Evolutionary conservation across 208 protist species (phyloP).

Genomic region (Crithidia thermophila): DNA sequence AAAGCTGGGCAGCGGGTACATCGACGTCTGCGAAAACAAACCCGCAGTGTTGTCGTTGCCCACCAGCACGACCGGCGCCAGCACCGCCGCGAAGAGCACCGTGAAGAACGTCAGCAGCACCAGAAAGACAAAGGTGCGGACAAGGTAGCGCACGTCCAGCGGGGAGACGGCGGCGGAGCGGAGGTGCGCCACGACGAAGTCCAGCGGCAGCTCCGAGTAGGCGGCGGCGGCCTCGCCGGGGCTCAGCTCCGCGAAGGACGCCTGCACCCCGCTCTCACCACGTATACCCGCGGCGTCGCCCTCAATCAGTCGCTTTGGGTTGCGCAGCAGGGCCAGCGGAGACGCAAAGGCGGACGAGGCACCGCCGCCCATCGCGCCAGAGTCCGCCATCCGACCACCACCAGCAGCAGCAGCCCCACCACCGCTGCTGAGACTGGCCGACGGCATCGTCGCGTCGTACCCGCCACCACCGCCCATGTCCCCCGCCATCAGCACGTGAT

Average conservation of each 20-base stretch:
- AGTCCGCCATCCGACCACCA: background rate
- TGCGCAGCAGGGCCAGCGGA: constrained; percentile 2
- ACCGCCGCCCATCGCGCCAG: background rate
- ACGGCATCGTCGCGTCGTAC: too few species aligned
- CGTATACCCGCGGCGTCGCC: background rate
- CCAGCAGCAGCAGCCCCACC: too few species aligned
- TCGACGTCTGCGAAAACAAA: constrained; percentile 26
- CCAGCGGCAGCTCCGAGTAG: constrained; percentile 49
- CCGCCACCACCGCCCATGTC: background rate
- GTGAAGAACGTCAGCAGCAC: constrained; percentile 19
- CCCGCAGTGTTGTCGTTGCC: constrained; percentile 17
- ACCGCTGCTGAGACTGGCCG: too few species aligned
- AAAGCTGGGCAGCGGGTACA: constrained; percentile 31
- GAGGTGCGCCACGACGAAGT: constrained; percentile 32
- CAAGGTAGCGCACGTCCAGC: background rate
- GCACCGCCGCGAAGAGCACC: constrained; percentile 13
- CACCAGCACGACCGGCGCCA: constrained; percentile 11
- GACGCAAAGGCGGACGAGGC: constrained; percentile 5
- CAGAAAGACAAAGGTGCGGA: background rate
- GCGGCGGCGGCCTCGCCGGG: constrained; percentile 29
- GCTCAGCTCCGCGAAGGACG: constrained; percentile 9
- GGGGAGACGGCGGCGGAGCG: constrained; percentile 15
- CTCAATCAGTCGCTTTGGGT: background rate
- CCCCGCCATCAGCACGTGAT: background rate
- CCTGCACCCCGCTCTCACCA: background rate